Base-by-base conservation (phyloP, 2,329 filamentous ascomycete species). In the Lachnum nothofagi region DNA sequence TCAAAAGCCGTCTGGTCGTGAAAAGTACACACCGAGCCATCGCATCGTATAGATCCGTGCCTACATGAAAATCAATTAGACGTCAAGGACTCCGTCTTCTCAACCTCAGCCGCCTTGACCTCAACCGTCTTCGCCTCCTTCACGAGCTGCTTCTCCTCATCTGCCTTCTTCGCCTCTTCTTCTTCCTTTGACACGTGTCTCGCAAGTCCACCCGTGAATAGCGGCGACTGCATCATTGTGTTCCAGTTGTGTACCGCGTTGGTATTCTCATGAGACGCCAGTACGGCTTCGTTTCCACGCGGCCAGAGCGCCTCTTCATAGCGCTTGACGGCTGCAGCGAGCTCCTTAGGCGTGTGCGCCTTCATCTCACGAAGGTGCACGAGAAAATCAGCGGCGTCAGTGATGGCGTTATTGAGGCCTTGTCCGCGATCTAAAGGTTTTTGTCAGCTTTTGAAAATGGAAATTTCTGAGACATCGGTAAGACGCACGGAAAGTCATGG, bases 261-360 rank as follows among this genome's bases (percentile, higher is more conserved):
- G 6, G 69, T 71, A 56, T 75, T 75, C 53, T 66, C 63, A 40
- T 69, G 63, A n/a, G 67, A 71, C 9, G 69, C 57, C n/a, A 65
- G 57, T 39, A 75, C 73, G 49, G 75, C 74, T 31, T 68, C 66
- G 8, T 67, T 67, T 2, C 67, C 70, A 22, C 73, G 63, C 10
- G 65, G 60, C 17, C 72, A 66, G 64, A 76, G 70, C 57, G 73
- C 72, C 1, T 60, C 60, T 51, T 76, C 71, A 52, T 73, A 76
- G 2, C 51, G 58, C 4, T 55, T 58, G 23, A 76, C 65, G 2
- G 63, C 51, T 35, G 19, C 72, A 51, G 6, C 66, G 58, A 55
- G 67, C 63, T 56, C 52, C 7, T 29, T 29, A 1, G 40, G 43
- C 2, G 55, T 58, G 8, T 58, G 55, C 5, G 52, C 38, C 37